A percentile compares a stretch with the other conserved stretches of the same genome.
phyloP scores from a whole-genome alignment of 495 filamentous ascomycete species.

The Penicillium steckii region DNA sequence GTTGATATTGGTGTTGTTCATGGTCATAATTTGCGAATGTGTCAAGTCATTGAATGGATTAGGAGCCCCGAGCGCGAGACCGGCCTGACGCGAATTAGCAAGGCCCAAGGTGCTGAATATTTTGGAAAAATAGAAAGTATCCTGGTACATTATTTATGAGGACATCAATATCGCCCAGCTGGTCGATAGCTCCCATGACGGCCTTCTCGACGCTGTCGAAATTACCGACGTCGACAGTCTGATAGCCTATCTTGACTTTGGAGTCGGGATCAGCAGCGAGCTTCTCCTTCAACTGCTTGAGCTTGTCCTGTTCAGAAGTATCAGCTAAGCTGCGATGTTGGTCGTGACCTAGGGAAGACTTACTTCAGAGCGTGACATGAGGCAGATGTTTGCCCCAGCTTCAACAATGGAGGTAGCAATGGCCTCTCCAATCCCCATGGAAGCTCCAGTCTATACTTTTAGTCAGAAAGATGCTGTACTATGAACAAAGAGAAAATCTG shows the following conservation, averaged over 20 bases:
- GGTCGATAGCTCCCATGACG: slow-evolving; percentile 10
- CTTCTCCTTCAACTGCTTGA: neutral
- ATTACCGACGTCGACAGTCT: slow-evolving; percentile 24
- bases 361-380: slow-evolving; percentile 10
- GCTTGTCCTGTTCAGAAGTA: slow-evolving; percentile 22
- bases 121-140: no score
- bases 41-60: slow-evolving; percentile 23
- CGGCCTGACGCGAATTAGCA: slow-evolving; percentile 17
- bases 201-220: slow-evolving; percentile 24
- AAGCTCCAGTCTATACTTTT: slow-evolving; percentile 17
- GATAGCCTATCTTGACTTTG: slow-evolving; percentile 15
- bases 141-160: slow-evolving; percentile 38
- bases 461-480: no score
- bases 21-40: slow-evolving; percentile 24
- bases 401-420: slow-evolving; percentile 5
- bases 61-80: slow-evolving; percentile 37
- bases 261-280: slow-evolving; percentile 3
- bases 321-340: neutral
- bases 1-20: slow-evolving; percentile 35
- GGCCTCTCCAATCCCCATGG: slow-evolving; percentile 15
- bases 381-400: neutral
- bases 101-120: no score
- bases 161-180: slow-evolving; percentile 30
- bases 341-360: no score
- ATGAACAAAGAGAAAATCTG: no score